Base-by-base conservation (phyloP, 2,329 filamentous ascomycete genomes). In the Monilinia fructigena region DNA sequence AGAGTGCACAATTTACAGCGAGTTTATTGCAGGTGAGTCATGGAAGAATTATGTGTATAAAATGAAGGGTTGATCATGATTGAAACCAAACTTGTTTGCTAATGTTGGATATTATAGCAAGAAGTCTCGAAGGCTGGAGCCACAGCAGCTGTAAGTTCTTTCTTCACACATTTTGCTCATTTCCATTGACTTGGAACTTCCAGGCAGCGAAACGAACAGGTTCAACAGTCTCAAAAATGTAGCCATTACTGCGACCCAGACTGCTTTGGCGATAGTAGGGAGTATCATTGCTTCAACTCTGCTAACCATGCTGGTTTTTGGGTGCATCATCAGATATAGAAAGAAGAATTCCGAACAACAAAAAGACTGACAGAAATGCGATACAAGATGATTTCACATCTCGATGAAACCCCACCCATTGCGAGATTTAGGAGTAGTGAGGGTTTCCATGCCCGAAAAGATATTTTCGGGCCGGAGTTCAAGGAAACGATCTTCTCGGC, bases 211-310 rank as follows among this genome's bases (percentile, higher is more conserved):
- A 63, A 55, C 14, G 54, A 68, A 11, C 65, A 72, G 59, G 70
- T 68, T 18, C 60, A 48, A 23, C 65, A 67, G 11, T 74, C 79
- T 0, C 78, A 80, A 62, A 62, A 77, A 74, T 23, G 72, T 77
- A 4, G 78, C 79, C 3, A 75, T 80, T 2, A 80, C 79, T 3
- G 77, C 77, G 20, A 80, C 79, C 0, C 78, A 81, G 72, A 76
- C 76, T 0, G 79, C 79, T 0, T 67, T 81, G 6, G 79, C 78
- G 12, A 77, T 82, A 23, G 77, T 80, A 4, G 79, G 77, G 18
- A 78, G 77, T 58, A 78, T 81, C 45, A 73, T 81, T 60, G 80
- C 77, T n/a, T 78, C 78, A 3, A 76, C 78, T 1, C 70, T 82
- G 26, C 72, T 81, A 42, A 79, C 78, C 0, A 76, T 80, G 4